These are phyloP conservation scores for Kodamaea anthophila DNA, from an alignment of 1,139 yeast genomes.

Conservation along the genomic window DNA sequence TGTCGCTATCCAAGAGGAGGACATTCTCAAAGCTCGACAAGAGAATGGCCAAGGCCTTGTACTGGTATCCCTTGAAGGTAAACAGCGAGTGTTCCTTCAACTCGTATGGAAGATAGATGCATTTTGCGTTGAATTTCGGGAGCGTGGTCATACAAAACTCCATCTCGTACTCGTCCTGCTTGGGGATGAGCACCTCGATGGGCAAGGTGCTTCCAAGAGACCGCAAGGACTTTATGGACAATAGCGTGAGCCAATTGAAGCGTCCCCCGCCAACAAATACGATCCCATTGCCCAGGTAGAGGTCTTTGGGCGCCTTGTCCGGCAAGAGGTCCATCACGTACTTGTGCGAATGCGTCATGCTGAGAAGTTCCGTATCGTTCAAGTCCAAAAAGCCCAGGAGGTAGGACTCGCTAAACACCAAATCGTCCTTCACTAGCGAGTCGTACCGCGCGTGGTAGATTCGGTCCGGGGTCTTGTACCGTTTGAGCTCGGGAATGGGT, in stretches of 20 bases:
- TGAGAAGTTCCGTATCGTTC: constrained; percentile 37
- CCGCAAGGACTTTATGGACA: constrained; percentile 61
- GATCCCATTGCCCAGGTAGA: constrained; percentile 65
- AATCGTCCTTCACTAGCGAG: constrained; percentile 16
- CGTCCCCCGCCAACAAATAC: constrained; percentile 81
- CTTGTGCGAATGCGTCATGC: constrained; percentile 48
- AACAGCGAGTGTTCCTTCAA: constrained; percentile 41
- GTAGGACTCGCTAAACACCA: constrained; percentile 38
- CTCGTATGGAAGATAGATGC: constrained; percentile 56
- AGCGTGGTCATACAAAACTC: constrained; percentile 59
- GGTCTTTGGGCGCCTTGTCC: constrained; percentile 35
- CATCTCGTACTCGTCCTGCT: constrained; percentile 60
- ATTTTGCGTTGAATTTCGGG: constrained; percentile 64
- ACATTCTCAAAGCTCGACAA: constrained; percentile 74
- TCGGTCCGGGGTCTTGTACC: constrained; percentile 32
- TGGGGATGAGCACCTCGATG: constrained; percentile 71
- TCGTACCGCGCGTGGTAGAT: constrained; percentile 49
- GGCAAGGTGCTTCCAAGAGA: constrained; percentile 62
- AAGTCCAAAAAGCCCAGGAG: constrained; percentile 50
- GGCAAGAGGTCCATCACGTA: constrained; percentile 49
- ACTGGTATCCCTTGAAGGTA: constrained; percentile 67
- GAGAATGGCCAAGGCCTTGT: constrained; percentile 68
- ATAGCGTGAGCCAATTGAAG: constrained; percentile 64
- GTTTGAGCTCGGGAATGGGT: constrained; percentile 22
- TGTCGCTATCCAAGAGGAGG: constrained; percentile 73